Conservation (phyloP, 2,329 filamentous ascomycete genomes). For the Sclerotinia trifoliorum region DNA sequence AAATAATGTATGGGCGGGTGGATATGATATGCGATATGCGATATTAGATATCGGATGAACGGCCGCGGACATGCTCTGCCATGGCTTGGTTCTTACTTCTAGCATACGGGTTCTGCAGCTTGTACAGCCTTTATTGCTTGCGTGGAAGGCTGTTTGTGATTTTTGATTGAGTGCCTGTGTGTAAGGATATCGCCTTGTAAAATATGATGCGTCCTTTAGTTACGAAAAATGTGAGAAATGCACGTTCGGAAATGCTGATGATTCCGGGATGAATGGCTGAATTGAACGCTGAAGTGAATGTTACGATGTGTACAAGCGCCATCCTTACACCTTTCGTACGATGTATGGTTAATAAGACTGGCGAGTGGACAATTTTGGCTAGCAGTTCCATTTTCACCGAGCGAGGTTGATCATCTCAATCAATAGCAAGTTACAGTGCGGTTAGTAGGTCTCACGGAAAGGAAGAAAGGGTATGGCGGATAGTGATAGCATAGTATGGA, state of each 20-base stretch:
- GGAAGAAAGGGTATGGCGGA: conserved; percentile 7
- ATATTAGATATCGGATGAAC: conserved; percentile 13
- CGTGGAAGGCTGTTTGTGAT: background rate
- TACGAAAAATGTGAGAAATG: conserved; percentile 1
- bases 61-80: background rate
- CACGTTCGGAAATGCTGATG: conserved; percentile 14
- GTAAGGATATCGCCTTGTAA: conserved; percentile 11
- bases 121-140: background rate
- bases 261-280: conserved; percentile 3
- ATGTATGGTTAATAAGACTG: background rate
- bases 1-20: background rate
- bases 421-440: background rate
- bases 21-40: background rate
- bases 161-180: conserved; percentile 1
- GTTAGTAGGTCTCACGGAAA: conserved; percentile 8
- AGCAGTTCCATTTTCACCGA: conserved; percentile 15
- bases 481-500: conserved; percentile 1
- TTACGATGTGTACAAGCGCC: conserved; percentile 8
- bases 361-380: background rate
- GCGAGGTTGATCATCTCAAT: conserved; percentile 6
- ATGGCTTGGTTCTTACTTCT: background rate
- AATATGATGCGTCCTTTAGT: background rate
- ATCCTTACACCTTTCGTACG: conserved; percentile 9
- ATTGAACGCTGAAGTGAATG: conserved; percentile 12
- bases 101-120: background rate